Percentiles rank a stretch among this genome's conserved stretches.
These are phyloP conservation scores for Rhynchospora pubera DNA, from an alignment of 176 grass and related monocot genomes.

Conservation along the genomic window DNA sequence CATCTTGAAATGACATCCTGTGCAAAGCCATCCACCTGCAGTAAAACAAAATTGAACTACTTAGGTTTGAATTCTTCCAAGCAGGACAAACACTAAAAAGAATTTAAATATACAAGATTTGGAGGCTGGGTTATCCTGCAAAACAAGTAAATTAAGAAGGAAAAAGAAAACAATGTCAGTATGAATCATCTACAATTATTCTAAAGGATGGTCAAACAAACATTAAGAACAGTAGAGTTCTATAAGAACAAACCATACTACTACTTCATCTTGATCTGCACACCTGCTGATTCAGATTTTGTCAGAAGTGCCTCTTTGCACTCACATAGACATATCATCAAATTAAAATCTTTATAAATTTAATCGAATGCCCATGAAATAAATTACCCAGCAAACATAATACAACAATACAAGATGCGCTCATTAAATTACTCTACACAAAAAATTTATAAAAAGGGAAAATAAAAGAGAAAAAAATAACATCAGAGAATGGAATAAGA, in stretches of 20 bases:
- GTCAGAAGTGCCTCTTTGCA: neutral
- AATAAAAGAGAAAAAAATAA: neutral
- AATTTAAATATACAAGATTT: conserved; percentile 26
- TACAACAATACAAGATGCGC: neutral
- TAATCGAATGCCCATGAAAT: neutral
- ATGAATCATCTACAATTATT: conserved; percentile 37
- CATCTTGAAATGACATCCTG: neutral
- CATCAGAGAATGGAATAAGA: neutral
- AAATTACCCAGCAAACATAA: conserved; percentile 4
- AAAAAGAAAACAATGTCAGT: conserved; percentile 29
- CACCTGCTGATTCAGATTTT: conserved; percentile 42
- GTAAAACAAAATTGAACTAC: conserved; percentile 22
- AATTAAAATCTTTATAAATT: neutral
- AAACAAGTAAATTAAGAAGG: conserved; percentile 45
- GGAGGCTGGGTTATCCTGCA: conserved; percentile 60
- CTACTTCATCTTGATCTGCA: conserved; percentile 32
- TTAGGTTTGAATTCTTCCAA: conserved; percentile 10
- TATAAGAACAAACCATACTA: conserved; percentile 50
- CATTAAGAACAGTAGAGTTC: conserved; percentile 26
- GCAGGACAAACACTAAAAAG: neutral
- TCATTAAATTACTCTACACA: conserved; percentile 7
- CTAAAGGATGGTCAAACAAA: conserved; percentile 32
- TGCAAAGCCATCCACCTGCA: conserved; percentile 34
- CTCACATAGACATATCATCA: neutral
- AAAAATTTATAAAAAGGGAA: conserved; percentile 26